These are phyloP conservation scores for Pseudocercospora vitis DNA, from an alignment of 2,329 filamentous ascomycete species.

Conservation along the genomic window DNA sequence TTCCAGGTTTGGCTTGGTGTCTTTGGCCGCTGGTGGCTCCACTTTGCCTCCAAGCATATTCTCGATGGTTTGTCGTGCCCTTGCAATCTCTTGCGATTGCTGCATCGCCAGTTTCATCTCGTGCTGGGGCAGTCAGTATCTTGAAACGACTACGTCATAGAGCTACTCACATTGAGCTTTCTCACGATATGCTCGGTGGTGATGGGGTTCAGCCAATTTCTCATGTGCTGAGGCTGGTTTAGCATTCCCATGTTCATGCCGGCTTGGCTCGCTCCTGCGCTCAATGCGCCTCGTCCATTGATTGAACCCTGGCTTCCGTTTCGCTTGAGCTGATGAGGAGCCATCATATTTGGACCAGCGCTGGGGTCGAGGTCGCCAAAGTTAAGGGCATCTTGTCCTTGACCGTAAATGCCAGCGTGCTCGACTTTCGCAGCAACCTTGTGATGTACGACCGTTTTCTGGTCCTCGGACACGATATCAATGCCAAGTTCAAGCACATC, in stretches of 20 bases:
- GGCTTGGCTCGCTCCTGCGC: constrained; percentile 50
- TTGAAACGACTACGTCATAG: background rate
- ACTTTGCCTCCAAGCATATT: constrained; percentile 71
- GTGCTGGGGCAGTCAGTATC: constrained; percentile 54
- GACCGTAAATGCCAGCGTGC: constrained; percentile 80
- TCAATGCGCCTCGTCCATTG: constrained; percentile 62
- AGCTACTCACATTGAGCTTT: constrained; percentile 67
- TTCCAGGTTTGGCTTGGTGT: constrained; percentile 49
- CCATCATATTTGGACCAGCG: constrained; percentile 66
- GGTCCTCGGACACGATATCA: constrained; percentile 97
- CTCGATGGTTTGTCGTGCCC: constrained; percentile 79
- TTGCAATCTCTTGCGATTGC: constrained; percentile 79
- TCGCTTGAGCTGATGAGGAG: constrained; percentile 63
- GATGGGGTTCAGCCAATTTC: constrained; percentile 83
- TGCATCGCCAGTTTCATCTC: constrained; percentile 89
- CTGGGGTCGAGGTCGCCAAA: constrained; percentile 86
- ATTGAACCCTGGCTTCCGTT: constrained; percentile 52
- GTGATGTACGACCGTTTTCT: constrained; percentile 97
- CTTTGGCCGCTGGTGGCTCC: constrained; percentile 41
- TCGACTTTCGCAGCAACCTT: constrained; percentile 97
- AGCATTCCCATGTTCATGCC: constrained; percentile 58
- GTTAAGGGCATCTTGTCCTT: constrained; percentile 76
- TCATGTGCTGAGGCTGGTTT: constrained; percentile 71
- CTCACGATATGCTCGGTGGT: constrained; percentile 95
- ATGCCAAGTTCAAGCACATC: constrained; percentile 95